Evolutionary conservation across 75 land plant species (phyloP), one percentile per base, ranked within the genome.

Genomic region (Isoetes taiwanensis): DNA sequence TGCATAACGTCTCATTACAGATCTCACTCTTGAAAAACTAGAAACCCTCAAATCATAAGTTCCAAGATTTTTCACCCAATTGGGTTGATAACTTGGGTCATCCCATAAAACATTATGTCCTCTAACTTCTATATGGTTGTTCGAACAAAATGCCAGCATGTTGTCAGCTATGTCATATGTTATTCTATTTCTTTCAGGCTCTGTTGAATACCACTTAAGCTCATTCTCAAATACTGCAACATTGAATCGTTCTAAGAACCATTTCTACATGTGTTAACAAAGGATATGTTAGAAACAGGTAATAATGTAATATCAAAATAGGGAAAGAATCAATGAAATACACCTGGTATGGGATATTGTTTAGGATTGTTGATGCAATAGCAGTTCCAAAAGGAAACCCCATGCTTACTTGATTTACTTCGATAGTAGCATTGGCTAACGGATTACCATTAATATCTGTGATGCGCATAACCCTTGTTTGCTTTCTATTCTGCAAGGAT

Each of bases 51-150:
- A n/a, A 3, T 12, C 14, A 3, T 12, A n/a, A 1, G 19, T 11
- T 11, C 11, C 52, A n/a, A n/a, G n/a, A n/a, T n/a, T 48, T 48
- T 48, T 2, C 27, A 0, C 10, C 17, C 21, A 9, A 33, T 6
- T 16, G n/a, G 55, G 93, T 1, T 66, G 67, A 59, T 72, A 79
- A 1, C 28, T 58, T 20, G 86, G 83, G 35, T 86, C 86, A 27
- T 82, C 86, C 93, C 93, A 86, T 72, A 86, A 80, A 0, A 86
- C 79, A 52, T 86, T 86, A 73, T 86, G 93, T 21, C 93, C 93
- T 30, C 93, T 62, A 17, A 62, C 70, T 1, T 52, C 4, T 3
- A 82, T 66, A 33, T 69, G 64, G 42, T 82, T 73, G 1, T 77
- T 57, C 26, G 65, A 42, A 30, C 78, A 74, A 33, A 76, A 86